These are phyloP conservation scores for Mimosa pudica DNA, from an alignment of 306 rosid genomes.

Conservation along the genomic window DNA sequence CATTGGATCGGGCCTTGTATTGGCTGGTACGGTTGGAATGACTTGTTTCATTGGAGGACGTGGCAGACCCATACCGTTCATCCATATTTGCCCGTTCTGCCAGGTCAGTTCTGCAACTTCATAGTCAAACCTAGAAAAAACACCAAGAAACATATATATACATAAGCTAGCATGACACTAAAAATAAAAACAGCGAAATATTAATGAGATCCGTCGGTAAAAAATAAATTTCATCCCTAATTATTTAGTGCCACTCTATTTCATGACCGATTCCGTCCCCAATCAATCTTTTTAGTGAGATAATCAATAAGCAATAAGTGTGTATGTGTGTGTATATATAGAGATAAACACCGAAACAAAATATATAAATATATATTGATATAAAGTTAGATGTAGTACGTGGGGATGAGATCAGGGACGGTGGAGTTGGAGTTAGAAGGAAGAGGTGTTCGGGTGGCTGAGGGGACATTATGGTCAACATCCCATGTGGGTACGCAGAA, in stretches of 20 bases:
- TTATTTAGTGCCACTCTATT: too few relatives aligned
- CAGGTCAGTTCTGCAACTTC: conserved; percentile 91
- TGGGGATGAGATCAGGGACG: conserved; percentile 51
- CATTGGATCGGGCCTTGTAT: background rate
- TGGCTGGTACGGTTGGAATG: background rate
- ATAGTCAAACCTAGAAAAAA: conserved; percentile 62
- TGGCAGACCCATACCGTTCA: conserved; percentile 82
- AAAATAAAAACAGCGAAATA: too few relatives aligned
- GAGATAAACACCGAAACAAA: background rate
- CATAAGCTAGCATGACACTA: background rate
- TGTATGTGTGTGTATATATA: background rate
- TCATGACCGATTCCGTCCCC: too few relatives aligned
- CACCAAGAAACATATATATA: background rate
- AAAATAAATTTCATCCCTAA: too few relatives aligned
- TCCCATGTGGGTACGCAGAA: conserved; percentile 95
- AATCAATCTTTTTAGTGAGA: too few relatives aligned
- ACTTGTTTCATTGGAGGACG: conserved; percentile 42
- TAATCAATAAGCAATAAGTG: too few relatives aligned
- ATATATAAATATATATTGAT: background rate
- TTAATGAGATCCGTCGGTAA: too few relatives aligned
- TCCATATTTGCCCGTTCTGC: conserved; percentile 83
- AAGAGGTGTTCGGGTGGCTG: conserved; percentile 30
- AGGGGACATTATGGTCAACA: conserved; percentile 43
- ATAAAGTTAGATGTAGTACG: conserved; percentile 34
- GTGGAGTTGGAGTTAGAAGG: conserved; percentile 60